Evolutionary conservation across 2,329 filamentous ascomycete species (phyloP).

Genomic region (Neophaeococcomyces mojaviensis): DNA sequence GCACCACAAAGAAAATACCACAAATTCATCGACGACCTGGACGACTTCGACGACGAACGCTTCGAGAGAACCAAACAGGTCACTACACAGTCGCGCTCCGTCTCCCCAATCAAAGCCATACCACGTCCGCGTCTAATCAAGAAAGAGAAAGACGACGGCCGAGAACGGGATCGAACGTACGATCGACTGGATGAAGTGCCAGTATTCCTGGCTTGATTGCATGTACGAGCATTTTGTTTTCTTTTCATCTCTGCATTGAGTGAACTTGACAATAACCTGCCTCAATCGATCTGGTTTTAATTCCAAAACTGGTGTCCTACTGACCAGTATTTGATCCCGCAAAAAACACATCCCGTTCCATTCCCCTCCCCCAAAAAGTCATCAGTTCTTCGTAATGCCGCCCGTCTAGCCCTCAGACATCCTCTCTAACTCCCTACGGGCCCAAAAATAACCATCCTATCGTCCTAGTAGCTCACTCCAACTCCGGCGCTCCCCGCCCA

Average conservation of each 20-base stretch:
- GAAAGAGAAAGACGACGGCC: background rate
- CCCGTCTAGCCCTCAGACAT: too few species aligned
- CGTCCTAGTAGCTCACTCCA: too few species aligned
- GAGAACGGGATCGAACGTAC: constrained; percentile 2
- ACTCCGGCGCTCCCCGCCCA: too few species aligned
- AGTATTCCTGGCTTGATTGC: constrained; percentile 2
- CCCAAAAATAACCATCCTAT: too few species aligned
- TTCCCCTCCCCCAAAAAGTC: background rate
- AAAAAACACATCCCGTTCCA: too few species aligned
- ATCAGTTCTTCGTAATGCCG: too few species aligned
- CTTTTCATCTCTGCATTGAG: too few species aligned
- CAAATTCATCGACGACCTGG: constrained; percentile 24
- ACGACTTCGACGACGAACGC: constrained; percentile 31
- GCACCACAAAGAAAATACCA: constrained; percentile 6
- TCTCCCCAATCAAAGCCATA: background rate
- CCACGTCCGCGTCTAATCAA: background rate
- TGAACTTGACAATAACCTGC: too few species aligned
- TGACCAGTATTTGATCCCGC: too few species aligned
- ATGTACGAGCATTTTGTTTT: background rate
- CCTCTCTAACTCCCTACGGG: too few species aligned
- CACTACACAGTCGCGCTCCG: constrained; percentile 20
- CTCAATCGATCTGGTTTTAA: too few species aligned
- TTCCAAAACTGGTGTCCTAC: too few species aligned
- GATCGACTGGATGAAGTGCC: background rate
- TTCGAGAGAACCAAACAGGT: constrained; percentile 26